phyloP scores from a whole-genome alignment of 306 rosid genomes.

The Lupinus albus region DNA sequence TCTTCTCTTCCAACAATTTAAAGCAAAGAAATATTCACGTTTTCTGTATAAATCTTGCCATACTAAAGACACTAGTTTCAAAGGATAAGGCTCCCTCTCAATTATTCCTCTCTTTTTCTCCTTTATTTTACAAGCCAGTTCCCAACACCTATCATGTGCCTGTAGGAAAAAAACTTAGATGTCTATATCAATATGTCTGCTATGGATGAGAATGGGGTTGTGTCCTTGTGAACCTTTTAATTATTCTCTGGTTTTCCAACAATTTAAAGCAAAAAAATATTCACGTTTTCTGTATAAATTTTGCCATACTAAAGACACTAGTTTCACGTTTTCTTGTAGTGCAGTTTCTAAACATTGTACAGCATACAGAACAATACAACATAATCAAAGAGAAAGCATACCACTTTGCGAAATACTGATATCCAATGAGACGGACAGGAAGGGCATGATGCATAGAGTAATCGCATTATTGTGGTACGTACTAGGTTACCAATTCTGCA shows the following conservation, averaged over 20 bases:
- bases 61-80: background rate
- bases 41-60: background rate
- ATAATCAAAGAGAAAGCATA: slow-evolving; percentile 46
- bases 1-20: slow-evolving; percentile 10
- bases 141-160: background rate
- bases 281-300: slow-evolving; percentile 3
- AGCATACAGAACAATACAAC: slow-evolving; percentile 31
- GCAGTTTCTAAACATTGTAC: slow-evolving; percentile 29
- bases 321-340: slow-evolving; percentile 8
- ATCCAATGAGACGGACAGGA: slow-evolving; percentile 91
- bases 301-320: background rate
- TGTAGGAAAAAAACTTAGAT: slow-evolving; percentile 1
- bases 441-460: slow-evolving; percentile 90
- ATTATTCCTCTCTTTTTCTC: background rate
- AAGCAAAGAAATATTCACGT: slow-evolving; percentile 21
- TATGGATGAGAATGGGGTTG: background rate
- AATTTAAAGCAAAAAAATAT: slow-evolving; percentile 16
- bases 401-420: slow-evolving; percentile 85
- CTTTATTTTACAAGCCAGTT: slow-evolving; percentile 18
- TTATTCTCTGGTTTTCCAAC: slow-evolving; percentile 14
- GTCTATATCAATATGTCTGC: background rate
- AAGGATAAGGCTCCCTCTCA: background rate
- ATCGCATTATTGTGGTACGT: slow-evolving; percentile 76
- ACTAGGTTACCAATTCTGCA: slow-evolving; percentile 82
- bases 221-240: slow-evolving; percentile 7